These are phyloP conservation scores for Physocladia obscura DNA, from an alignment of 192 early-diverging fungal genomes.

Conservation along the genomic window DNA sequence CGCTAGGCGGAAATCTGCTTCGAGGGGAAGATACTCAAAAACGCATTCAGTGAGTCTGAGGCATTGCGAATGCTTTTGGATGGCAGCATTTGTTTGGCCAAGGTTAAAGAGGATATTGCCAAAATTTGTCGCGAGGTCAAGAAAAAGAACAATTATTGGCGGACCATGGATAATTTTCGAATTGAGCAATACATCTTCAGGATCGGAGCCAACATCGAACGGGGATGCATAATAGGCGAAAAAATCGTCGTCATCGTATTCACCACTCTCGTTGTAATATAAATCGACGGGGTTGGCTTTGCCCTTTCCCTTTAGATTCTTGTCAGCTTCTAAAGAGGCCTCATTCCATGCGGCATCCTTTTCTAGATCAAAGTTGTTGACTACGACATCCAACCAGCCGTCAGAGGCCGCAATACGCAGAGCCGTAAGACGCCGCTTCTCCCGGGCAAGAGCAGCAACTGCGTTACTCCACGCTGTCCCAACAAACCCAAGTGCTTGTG, in stretches of 20 bases:
- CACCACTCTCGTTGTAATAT: neutral
- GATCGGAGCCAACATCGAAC: neutral
- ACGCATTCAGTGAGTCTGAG: constrained; percentile 46
- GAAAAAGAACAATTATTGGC: constrained; percentile 53
- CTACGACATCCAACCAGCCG: constrained; percentile 9
- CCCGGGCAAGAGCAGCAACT: neutral
- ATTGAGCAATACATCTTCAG: neutral
- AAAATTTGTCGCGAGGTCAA: constrained; percentile 52
- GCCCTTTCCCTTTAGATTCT: neutral
- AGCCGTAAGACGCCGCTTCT: neutral
- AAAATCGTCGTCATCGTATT: neutral
- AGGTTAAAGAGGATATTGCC: constrained; percentile 49
- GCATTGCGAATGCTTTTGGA: constrained; percentile 49
- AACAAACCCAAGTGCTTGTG: neutral
- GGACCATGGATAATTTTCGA: constrained; percentile 43
- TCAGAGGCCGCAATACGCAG: neutral
- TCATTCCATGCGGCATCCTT: neutral
- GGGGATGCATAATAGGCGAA: neutral
- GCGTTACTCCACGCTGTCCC: constrained; percentile 2
- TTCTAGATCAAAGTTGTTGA: neutral
- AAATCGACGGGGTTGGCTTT: neutral
- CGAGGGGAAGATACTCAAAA: constrained; percentile 51
- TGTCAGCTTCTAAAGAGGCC: neutral
- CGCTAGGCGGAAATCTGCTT: constrained; percentile 26
- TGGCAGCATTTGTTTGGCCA: constrained; percentile 45